Evolutionary conservation across 2,329 filamentous ascomycete genomes (phyloP).

Genomic region (Cercospora brassicicola): DNA sequence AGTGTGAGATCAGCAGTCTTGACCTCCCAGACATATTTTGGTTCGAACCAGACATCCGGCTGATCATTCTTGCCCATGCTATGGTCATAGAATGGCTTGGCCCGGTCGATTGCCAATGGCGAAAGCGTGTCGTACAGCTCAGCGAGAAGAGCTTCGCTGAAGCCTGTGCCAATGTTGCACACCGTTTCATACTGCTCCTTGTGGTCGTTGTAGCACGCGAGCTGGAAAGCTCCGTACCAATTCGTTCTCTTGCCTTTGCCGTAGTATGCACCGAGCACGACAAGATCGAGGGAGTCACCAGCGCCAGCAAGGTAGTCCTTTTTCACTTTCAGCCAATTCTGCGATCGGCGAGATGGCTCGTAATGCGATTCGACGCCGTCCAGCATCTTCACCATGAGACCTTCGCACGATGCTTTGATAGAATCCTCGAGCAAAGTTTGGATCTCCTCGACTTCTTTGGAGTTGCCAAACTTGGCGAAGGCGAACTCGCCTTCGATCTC

Average conservation of each 20-base stretch:
- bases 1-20: slow-evolving; percentile 94
- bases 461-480: slow-evolving; percentile 83
- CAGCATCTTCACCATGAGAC: slow-evolving; percentile 99
- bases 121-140: slow-evolving; percentile 76
- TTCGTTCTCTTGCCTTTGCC: slow-evolving; percentile 94
- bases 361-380: slow-evolving; percentile 91
- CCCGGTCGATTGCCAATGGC: slow-evolving; percentile 76
- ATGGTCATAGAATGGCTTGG: slow-evolving; percentile 94
- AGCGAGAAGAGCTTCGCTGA: slow-evolving; percentile 91
- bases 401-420: slow-evolving; percentile 93
- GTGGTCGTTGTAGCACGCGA: slow-evolving; percentile 84
- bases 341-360: slow-evolving; percentile 90
- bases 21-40: slow-evolving; percentile 92
- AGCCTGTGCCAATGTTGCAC: slow-evolving; percentile 98
- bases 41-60: slow-evolving; percentile 98
- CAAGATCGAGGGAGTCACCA: slow-evolving; percentile 92
- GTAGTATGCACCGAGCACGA: slow-evolving; percentile 90
- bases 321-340: slow-evolving; percentile 98
- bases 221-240: slow-evolving; percentile 91
- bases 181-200: slow-evolving; percentile 88
- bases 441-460: slow-evolving; percentile 88
- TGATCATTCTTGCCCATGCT: slow-evolving; percentile 83
- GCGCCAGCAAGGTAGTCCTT: slow-evolving; percentile 95
- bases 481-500: slow-evolving; percentile 86
- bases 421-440: slow-evolving; percentile 89